These are phyloP conservation scores for Naganishia vishniacii DNA, from an alignment of 768 basidiomycete species.

Conservation along the genomic window DNA sequence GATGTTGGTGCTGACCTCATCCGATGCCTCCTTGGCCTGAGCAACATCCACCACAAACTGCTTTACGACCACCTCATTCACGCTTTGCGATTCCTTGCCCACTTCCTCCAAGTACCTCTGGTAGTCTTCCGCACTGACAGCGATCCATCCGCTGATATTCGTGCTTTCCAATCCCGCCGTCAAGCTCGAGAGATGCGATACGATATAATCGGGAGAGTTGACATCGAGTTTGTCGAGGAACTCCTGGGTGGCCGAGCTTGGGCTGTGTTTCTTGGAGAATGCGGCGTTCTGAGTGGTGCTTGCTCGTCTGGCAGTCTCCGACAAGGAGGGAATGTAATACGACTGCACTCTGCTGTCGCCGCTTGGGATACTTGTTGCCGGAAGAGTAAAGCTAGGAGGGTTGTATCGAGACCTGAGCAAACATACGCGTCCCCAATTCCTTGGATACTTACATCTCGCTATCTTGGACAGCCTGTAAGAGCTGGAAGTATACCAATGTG, in stretches of 20 bases:
- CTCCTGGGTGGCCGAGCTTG: slow-evolving; percentile 5
- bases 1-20: slow-evolving; percentile 32
- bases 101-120: slow-evolving; percentile 1
- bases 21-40: background rate
- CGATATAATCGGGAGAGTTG: slow-evolving; percentile 5
- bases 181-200: slow-evolving; percentile 3
- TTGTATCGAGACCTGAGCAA: too few relatives aligned
- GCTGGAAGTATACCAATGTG: slow-evolving; percentile 90
- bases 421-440: too few relatives aligned
- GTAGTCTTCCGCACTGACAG: slow-evolving; percentile 7
- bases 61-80: slow-evolving; percentile 59
- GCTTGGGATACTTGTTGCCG: background rate
- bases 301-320: slow-evolving; percentile 10
- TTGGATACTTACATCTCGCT: slow-evolving; percentile 55
- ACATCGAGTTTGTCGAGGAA: slow-evolving; percentile 7
- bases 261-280: slow-evolving; percentile 18
- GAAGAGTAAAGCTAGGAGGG: slow-evolving; percentile 21
- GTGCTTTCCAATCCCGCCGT: slow-evolving; percentile 8
- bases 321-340: slow-evolving; percentile 15
- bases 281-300: background rate
- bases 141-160: slow-evolving; percentile 7
- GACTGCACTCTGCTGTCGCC: background rate
- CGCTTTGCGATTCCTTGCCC: background rate
- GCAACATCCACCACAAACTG: slow-evolving; percentile 60
- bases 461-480: slow-evolving; percentile 82